Evolutionary conservation across 2,329 filamentous ascomycete genomes (phyloP), one percentile per base, ranked within the genome.

Genomic region (Fusarium algeriense): DNA sequence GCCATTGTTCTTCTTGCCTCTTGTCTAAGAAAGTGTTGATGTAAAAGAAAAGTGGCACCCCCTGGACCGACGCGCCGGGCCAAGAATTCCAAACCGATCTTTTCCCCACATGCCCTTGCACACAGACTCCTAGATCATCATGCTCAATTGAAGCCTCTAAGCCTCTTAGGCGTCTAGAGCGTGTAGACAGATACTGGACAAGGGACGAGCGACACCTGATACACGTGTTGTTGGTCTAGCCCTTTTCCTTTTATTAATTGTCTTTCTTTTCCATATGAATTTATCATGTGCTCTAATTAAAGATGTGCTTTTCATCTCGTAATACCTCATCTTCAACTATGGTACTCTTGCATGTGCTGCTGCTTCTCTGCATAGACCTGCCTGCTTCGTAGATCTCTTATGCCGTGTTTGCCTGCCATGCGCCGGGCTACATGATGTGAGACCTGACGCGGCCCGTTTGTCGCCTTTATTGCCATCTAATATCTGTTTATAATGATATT

Each of bases 11-110:
- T 62, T 43, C 34, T 62, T 56, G 20, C 49, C 26, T 15, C 40
- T 54, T 30, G 37, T 45, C 57, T 34, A 45, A 48, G 52, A 35
- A 43, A 58, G 28, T 20, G 17, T 50, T 38, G 46, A 50, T 49
- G 66, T 44, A 44, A 48, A 40, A 55, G 44, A 68, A 69, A 63
- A 48, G 69, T 70, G 69, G 69, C 2, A 32, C 69, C 43, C 52
- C 60, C 26, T 53, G 53, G 40, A 35, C 44, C 54, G 55, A 72
- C 59, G 52, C 64, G 64, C 60, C 34, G 43, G 53, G 28, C 43
- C 60, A 56, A 66, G 52, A 52, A 66, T 50, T 68, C 45, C 60
- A 71, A 71, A 70, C 69, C 65, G 64, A 72, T 71, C 68, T 65
- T 60, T 52, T 46, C 64, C 45, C 52, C 67, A 70, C 53, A 34